Percentiles rank a stretch among this genome's conserved stretches.
Evolutionary conservation across 164 flowering plant genomes (phyloP).

Genomic region (Umbellularia californica): DNA sequence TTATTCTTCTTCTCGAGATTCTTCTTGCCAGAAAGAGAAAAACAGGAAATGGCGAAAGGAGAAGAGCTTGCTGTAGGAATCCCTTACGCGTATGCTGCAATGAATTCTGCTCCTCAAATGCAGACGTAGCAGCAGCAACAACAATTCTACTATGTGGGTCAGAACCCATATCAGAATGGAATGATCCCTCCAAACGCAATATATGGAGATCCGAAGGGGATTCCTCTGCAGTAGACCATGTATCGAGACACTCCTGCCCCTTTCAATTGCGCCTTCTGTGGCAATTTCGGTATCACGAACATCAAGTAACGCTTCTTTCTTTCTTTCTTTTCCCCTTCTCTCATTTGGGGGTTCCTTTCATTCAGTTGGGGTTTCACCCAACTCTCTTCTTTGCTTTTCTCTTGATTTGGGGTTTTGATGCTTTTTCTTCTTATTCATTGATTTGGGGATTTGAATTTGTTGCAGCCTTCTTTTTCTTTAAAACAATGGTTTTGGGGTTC

Average conservation of each 20-base stretch:
- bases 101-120: conserved; percentile 14
- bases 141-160: conserved; percentile 29
- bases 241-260: conserved; percentile 91
- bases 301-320: conserved; percentile 40
- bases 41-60: conserved; percentile 21
- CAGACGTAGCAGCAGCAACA: conserved; percentile 15
- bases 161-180: conserved; percentile 63
- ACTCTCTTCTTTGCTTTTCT: no score
- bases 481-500: no score
- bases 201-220: conserved; percentile 66
- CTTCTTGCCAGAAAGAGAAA: neutral
- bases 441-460: no score
- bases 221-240: conserved; percentile 83
- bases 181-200: conserved; percentile 73
- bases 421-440: no score
- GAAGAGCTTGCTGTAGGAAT: conserved; percentile 59
- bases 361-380: no score
- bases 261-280: conserved; percentile 65
- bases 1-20: no score
- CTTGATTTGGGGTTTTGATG: no score
- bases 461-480: no score
- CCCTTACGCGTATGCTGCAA: conserved; percentile 30
- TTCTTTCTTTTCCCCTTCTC: no score
- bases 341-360: neutral
- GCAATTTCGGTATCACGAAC: conserved; percentile 47